Percentiles rank a stretch among this genome's conserved stretches.
These are phyloP conservation scores for Aspergillus pseudotamarii DNA, from an alignment of 2,329 filamentous ascomycete genomes.

Conservation along the genomic window DNA sequence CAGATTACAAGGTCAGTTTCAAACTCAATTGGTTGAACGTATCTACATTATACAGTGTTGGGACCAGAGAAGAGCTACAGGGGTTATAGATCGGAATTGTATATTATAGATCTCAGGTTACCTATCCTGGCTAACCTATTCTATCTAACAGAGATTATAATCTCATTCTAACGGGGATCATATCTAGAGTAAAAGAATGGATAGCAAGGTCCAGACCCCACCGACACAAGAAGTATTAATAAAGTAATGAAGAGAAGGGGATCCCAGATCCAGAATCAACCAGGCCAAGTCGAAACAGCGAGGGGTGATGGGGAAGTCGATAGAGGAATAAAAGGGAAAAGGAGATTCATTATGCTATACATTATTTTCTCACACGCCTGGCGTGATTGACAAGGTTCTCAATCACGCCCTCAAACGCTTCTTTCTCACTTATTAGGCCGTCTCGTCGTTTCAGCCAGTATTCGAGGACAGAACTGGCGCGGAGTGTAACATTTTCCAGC, in stretches of 20 bases:
- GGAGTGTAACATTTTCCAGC: conserved; percentile 69
- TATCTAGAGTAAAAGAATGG: neutral
- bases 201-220: conserved; percentile 11
- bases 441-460: conserved; percentile 88
- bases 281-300: conserved; percentile 19
- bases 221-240: conserved; percentile 10
- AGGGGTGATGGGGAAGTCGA: conserved; percentile 14
- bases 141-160: neutral
- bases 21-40: neutral
- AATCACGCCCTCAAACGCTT: conserved; percentile 94
- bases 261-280: conserved; percentile 33
- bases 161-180: neutral
- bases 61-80: neutral
- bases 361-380: conserved; percentile 76
- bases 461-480: conserved; percentile 75
- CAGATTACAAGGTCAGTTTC: no score
- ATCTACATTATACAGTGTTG: neutral
- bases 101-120: neutral
- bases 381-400: conserved; percentile 94
- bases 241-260: conserved; percentile 4
- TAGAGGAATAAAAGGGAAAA: conserved; percentile 10
- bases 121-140: conserved; percentile 2
- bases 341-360: conserved; percentile 22
- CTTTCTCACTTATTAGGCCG: conserved; percentile 84
- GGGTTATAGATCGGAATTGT: neutral